A percentile compares a stretch with the other conserved stretches of the same genome.
phyloP scores from a whole-genome alignment of 345 rosid genomes.

The Lepidium aucheri region DNA sequence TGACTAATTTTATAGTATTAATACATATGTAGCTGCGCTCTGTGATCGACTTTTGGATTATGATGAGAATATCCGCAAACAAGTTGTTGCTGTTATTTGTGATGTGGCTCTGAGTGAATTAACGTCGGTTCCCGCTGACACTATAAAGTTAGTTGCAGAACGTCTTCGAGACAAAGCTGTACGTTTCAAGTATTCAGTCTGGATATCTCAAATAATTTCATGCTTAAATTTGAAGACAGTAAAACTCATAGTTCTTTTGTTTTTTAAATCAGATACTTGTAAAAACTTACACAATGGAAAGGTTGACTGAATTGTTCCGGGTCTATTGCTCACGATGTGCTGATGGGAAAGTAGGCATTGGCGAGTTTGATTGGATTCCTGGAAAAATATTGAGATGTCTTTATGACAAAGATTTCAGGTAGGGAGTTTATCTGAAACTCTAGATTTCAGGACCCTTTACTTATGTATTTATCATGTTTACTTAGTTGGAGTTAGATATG shows the following conservation, averaged over 20 bases:
- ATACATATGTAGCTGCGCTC: conserved; percentile 62
- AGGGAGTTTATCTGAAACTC: conserved; percentile 7
- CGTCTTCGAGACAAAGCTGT: conserved; percentile 98
- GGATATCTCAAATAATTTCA: conserved; percentile 5
- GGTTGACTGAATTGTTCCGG: conserved; percentile 72
- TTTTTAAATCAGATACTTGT: conserved; percentile 56
- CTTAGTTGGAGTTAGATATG: not conserved
- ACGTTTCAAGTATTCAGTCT: conserved; percentile 28
- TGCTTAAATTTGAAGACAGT: conserved; percentile 8
- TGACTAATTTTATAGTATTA: conserved; percentile 12
- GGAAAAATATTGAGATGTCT: conserved; percentile 89
- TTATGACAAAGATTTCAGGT: conserved; percentile 96
- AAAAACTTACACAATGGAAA: conserved; percentile 83
- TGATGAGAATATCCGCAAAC: conserved; percentile 93
- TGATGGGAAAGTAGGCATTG: conserved; percentile 37
- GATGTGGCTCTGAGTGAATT: conserved; percentile 67
- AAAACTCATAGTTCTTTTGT: not conserved
- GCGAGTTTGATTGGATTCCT: conserved; percentile 90
- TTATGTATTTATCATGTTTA: not conserved
- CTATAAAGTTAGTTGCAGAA: conserved; percentile 72
- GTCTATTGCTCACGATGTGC: conserved; percentile 45
- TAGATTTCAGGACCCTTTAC: not conserved
- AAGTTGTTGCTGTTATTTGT: conserved; percentile 85
- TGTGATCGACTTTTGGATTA: conserved; percentile 95
- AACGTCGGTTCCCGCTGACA: conserved; percentile 58